phyloP scores from a whole-genome alignment of 768 basidiomycete species.

The Gelatoporia subvermispora region DNA sequence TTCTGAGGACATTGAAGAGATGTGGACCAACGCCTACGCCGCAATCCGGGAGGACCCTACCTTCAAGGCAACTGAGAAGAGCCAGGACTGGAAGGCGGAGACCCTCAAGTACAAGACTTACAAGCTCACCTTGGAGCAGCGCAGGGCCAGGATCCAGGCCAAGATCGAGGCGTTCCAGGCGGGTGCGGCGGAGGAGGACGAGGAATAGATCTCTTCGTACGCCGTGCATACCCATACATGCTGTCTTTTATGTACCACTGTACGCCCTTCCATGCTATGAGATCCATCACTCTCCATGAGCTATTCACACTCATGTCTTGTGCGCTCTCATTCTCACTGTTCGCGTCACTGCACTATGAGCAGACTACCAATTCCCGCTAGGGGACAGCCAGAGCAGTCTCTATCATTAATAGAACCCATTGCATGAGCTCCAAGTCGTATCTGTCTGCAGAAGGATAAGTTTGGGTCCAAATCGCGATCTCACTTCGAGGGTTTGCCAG shows the following conservation, averaged over 20 bases:
- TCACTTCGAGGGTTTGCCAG: slow-evolving; percentile 29
- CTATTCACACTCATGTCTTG: no score
- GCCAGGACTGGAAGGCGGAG: slow-evolving; percentile 90
- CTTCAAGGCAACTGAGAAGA: slow-evolving; percentile 87
- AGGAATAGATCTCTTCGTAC: slow-evolving; percentile 47
- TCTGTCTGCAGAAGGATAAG: slow-evolving; percentile 30
- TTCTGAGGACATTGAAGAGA: slow-evolving; percentile 95
- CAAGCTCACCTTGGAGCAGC: slow-evolving; percentile 73
- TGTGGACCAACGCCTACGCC: slow-evolving; percentile 88
- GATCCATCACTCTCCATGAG: no score
- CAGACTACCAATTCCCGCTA: no score
- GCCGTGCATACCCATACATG: slow-evolving; percentile 6
- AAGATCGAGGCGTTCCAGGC: slow-evolving; percentile 92
- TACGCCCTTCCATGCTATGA: neutral
- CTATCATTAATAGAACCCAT: slow-evolving; percentile 53
- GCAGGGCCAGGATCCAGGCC: slow-evolving; percentile 72
- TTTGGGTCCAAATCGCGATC: slow-evolving; percentile 24
- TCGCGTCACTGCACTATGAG: no score
- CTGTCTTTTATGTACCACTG: neutral
- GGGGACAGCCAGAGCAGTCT: slow-evolving; percentile 10
- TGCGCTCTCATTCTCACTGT: no score
- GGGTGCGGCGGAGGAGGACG: slow-evolving; percentile 42
- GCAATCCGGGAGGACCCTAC: slow-evolving; percentile 93
- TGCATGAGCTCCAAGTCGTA: slow-evolving; percentile 33
- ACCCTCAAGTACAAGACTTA: slow-evolving; percentile 59